These are phyloP conservation scores for Senecio squalidus DNA, from an alignment of 140 eudicot species.

Conservation along the genomic window DNA sequence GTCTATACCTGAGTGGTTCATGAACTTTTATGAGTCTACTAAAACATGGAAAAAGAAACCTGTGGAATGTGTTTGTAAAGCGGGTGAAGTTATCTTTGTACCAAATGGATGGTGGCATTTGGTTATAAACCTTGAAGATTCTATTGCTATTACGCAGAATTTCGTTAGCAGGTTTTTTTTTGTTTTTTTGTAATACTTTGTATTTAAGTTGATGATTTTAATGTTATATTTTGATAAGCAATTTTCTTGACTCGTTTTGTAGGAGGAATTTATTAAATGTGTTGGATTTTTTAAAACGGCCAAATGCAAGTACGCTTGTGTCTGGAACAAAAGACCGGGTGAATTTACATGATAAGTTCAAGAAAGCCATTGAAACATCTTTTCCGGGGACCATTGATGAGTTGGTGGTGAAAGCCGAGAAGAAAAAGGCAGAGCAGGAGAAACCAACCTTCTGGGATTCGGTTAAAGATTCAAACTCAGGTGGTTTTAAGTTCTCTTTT, in stretches of 20 bases:
- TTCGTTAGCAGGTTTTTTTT: conserved; percentile 81
- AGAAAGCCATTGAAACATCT: conserved; percentile 60
- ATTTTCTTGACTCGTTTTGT: no score
- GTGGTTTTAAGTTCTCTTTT: conserved; percentile 84
- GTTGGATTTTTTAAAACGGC: conserved; percentile 74
- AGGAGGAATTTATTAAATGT: conserved; percentile 90
- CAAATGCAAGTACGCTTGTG: conserved; percentile 78
- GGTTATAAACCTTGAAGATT: conserved; percentile 94
- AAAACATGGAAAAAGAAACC: conserved; percentile 83
- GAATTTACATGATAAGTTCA: conserved; percentile 76
- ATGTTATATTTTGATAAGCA: no score
- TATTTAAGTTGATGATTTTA: background rate
- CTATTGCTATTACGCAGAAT: conserved; percentile 93
- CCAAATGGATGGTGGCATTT: conserved; percentile 99
- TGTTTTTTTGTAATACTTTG: no score
- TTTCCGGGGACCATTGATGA: conserved; percentile 78
- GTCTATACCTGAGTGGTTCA: conserved; percentile 93
- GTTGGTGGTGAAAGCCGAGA: conserved; percentile 44
- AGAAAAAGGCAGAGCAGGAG: conserved; percentile 46
- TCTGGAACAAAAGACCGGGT: conserved; percentile 94
- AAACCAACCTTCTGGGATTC: conserved; percentile 86
- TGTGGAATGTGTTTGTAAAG: conserved; percentile 87
- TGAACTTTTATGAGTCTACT: conserved; percentile 82
- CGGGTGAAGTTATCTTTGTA: conserved; percentile 96
- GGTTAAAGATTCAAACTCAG: conserved; percentile 65